Evolutionary conservation across 169 alveolate genomes (phyloP).

Genomic region (Cryptosporidium tyzzeri): DNA sequence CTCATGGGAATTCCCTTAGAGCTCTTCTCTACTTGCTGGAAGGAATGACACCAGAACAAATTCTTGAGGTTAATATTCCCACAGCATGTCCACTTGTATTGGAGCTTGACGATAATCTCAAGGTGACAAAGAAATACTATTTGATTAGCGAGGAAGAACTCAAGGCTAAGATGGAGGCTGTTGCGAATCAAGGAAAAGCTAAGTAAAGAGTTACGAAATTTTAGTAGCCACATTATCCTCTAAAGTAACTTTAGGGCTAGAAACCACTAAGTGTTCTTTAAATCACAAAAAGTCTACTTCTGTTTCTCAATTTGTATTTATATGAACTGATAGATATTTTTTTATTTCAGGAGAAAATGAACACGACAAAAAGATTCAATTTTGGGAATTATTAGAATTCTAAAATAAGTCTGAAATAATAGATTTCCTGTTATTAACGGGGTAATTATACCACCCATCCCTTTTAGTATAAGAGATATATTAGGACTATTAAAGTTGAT

Average conservation of each 20-base stretch:
- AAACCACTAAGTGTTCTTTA: not conserved
- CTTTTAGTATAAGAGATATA: conserved; percentile 12
- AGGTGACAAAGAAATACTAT: conserved; percentile 91
- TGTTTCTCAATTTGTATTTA: no score
- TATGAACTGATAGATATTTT: no score
- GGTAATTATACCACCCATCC: conserved; percentile 47
- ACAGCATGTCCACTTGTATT: conserved; percentile 97
- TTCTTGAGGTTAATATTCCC: conserved; percentile 95
- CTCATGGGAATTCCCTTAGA: conserved; percentile 99
- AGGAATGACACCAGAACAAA: conserved; percentile 92
- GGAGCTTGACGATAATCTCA: conserved; percentile 92
- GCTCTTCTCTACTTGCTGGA: conserved; percentile 95
- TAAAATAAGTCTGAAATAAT: conserved; percentile 1
- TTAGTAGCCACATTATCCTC: not conserved
- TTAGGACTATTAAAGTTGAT: not conserved
- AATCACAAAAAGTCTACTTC: not conserved
- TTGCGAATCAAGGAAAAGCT: conserved; percentile 94
- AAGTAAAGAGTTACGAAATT: conserved; percentile 79
- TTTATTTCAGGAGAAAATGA: no score
- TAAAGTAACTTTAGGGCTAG: no score
- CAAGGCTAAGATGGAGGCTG: conserved; percentile 92
- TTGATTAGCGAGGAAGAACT: conserved; percentile 92
- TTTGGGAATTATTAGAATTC: conserved; percentile 32
- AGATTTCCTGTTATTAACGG: conserved; percentile 37
- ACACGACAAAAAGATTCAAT: not conserved